A percentile compares a stretch with the other conserved stretches of the same genome.
phyloP scores from a whole-genome alignment of 2,329 filamentous ascomycete species.

The Penicillium brevicompactum region DNA sequence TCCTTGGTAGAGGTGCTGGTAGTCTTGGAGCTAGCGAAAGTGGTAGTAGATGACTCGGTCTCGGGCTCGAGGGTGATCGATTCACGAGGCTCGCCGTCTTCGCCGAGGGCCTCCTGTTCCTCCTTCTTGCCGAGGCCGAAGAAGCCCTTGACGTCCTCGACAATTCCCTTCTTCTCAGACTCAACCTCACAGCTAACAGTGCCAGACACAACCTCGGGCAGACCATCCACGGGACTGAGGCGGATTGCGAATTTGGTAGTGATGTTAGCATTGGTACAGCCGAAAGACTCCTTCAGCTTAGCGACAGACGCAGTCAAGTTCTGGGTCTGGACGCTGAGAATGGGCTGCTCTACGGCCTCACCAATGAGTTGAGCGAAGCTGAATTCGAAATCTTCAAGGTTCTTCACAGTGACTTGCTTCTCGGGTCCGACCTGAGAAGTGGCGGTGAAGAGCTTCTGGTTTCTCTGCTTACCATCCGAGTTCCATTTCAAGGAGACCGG shows the following conservation, averaged over 20 bases:
- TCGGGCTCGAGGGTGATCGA: slow-evolving; percentile 51
- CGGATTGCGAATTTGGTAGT: slow-evolving; percentile 77
- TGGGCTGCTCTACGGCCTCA: slow-evolving; percentile 52
- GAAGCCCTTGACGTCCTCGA: slow-evolving; percentile 93
- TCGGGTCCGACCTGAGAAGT: slow-evolving; percentile 73
- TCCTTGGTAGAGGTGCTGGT: slow-evolving; percentile 54
- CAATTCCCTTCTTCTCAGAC: slow-evolving; percentile 74
- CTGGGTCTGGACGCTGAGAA: slow-evolving; percentile 70
- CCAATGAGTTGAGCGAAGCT: slow-evolving; percentile 72
- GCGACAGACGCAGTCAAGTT: slow-evolving; percentile 86
- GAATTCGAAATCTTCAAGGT: slow-evolving; percentile 78
- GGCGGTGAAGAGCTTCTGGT: slow-evolving; percentile 81
- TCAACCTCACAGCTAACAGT: slow-evolving; percentile 84
- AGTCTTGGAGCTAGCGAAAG: slow-evolving; percentile 50
- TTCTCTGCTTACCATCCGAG: slow-evolving; percentile 68
- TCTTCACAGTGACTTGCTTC: slow-evolving; percentile 83
- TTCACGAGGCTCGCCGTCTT: slow-evolving; percentile 56
- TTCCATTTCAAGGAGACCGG: slow-evolving; percentile 75
- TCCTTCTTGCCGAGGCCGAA: slow-evolving; percentile 95
- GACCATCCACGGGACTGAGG: slow-evolving; percentile 71
- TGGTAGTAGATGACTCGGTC: slow-evolving; percentile 48
- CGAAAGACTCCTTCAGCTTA: slow-evolving; percentile 74
- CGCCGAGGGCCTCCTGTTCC: slow-evolving; percentile 71
- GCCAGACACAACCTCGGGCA: slow-evolving; percentile 77
- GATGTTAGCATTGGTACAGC: slow-evolving; percentile 75